These are phyloP conservation scores for Plasmodium billcollinsi DNA, from an alignment of 169 alveolate genomes.

Conservation along the genomic window DNA sequence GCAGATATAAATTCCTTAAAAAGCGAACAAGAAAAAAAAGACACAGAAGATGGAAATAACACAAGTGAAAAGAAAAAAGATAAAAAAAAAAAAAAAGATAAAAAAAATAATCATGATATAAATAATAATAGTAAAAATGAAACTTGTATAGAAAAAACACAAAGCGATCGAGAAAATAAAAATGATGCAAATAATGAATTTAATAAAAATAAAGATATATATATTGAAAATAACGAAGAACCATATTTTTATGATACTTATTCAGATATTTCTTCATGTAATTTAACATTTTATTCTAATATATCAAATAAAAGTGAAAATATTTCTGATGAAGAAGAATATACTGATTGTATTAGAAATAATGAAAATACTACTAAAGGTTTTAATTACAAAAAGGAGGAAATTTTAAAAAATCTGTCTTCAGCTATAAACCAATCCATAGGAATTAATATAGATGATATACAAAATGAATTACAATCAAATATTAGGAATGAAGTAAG, in stretches of 20 bases:
- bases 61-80: neutral
- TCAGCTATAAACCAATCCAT: constrained; percentile 28
- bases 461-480: too few species aligned
- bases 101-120: constrained; percentile 10
- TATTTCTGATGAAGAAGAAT: constrained; percentile 32
- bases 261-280: constrained; percentile 31
- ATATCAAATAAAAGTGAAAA: constrained; percentile 14
- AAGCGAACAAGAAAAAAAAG: neutral
- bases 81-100: constrained; percentile 4
- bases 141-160: neutral
- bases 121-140: constrained; percentile 6
- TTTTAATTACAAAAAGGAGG: constrained; percentile 17
- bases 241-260: constrained; percentile 21
- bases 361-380: constrained; percentile 13
- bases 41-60: neutral
- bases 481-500: too few species aligned
- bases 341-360: neutral
- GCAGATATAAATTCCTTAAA: neutral
- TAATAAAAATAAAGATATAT: constrained; percentile 14
- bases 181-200: neutral
- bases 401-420: constrained; percentile 23
- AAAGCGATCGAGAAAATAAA: neutral
- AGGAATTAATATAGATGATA: neutral
- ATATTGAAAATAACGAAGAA: constrained; percentile 1
- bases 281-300: constrained; percentile 59